Evolutionary conservation across 768 basidiomycete genomes (phyloP).

Genomic region (Amanita rubescens): DNA sequence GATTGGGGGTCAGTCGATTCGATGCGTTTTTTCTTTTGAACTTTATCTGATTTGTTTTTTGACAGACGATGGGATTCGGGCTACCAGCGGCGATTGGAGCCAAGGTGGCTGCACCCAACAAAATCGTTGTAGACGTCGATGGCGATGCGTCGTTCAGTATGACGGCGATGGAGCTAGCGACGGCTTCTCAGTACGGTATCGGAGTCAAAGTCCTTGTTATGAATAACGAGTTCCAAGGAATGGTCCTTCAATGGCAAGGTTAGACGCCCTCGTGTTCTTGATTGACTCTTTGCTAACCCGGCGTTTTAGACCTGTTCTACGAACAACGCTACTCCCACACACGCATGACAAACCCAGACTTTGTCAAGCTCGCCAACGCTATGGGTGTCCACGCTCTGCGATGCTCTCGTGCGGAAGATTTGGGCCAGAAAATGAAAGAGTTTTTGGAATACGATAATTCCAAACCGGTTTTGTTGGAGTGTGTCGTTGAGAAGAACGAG

Average conservation of each 20-base stretch:
- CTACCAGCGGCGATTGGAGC: constrained; percentile 92
- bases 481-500: constrained; percentile 74
- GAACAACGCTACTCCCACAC: constrained; percentile 96
- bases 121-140: constrained; percentile 93
- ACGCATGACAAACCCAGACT: constrained; percentile 92
- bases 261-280: constrained; percentile 13
- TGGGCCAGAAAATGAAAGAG: constrained; percentile 97
- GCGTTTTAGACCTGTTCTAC: constrained; percentile 78
- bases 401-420: constrained; percentile 59
- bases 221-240: constrained; percentile 98
- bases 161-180: constrained; percentile 99
- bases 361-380: constrained; percentile 78
- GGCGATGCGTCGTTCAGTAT: constrained; percentile 98
- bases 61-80: constrained; percentile 96
- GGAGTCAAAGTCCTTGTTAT: constrained; percentile 92
- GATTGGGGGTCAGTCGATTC: constrained; percentile 73
- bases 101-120: constrained; percentile 91
- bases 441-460: constrained; percentile 90
- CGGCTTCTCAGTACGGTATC: constrained; percentile 85
- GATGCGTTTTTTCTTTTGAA: constrained; percentile 7
- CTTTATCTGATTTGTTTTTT: constrained; percentile 4
- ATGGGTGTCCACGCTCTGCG: constrained; percentile 93
- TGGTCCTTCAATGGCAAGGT: constrained; percentile 99
- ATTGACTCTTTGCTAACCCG: neutral
- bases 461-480: constrained; percentile 89